Evolutionary conservation across 2,329 filamentous ascomycete species (phyloP).

Genomic region (Waltergamsia citrina): DNA sequence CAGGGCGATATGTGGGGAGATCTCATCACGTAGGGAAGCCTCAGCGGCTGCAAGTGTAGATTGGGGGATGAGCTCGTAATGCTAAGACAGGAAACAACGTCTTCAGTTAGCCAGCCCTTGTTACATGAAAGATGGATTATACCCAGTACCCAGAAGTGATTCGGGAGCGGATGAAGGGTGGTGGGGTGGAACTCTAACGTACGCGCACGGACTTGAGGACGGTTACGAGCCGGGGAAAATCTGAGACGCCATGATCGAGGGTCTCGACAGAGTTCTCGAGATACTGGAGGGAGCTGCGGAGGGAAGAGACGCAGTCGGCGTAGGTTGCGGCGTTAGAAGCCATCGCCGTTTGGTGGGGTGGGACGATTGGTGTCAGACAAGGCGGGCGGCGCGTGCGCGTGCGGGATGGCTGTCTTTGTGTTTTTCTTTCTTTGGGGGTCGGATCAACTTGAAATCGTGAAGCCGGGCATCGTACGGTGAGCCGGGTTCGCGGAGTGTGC

Average conservation of each 20-base stretch:
- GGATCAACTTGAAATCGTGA: too few relatives aligned
- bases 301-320: constrained; percentile 48
- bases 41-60: constrained; percentile 75
- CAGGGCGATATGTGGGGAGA: constrained; percentile 74
- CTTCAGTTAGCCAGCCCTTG: not conserved
- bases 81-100: constrained; percentile 51
- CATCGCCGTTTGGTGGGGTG: constrained; percentile 3
- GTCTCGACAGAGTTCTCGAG: constrained; percentile 51
- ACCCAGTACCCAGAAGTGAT: too few relatives aligned
- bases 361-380: not conserved
- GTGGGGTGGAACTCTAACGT: constrained; percentile 13
- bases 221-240: constrained; percentile 45
- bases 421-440: too few relatives aligned
- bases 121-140: not conserved
- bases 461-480: too few relatives aligned
- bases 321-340: constrained; percentile 27
- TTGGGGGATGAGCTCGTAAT: constrained; percentile 89
- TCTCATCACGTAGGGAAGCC: constrained; percentile 75
- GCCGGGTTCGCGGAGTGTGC: too few relatives aligned
- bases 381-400: too few relatives aligned
- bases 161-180: constrained; percentile 1
- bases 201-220: constrained; percentile 51
- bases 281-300: constrained; percentile 49
- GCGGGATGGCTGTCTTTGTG: too few relatives aligned
- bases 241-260: constrained; percentile 44